Base-by-base conservation (phyloP, 1,139 yeast genomes). In the Diutina mesorugosa region DNA sequence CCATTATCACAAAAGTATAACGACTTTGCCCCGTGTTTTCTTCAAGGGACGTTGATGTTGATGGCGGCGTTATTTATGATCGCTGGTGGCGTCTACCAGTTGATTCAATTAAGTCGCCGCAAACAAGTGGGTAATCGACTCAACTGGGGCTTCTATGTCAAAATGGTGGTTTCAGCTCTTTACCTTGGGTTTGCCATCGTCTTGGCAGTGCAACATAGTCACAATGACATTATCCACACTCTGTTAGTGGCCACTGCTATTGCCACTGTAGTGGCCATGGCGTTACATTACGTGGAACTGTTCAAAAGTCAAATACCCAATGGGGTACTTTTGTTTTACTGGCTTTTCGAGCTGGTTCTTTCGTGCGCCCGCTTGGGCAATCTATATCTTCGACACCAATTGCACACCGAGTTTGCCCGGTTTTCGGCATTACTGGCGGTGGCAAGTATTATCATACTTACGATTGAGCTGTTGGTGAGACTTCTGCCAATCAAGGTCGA, bases 1-100 rank as follows among this genome's bases (percentile, higher is more conserved):
- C 89, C 95, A 0, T 68, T 87, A 9, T 72, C 87, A 77, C 56
- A 75, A 51, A 57, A 62, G 7, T 81, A 81, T 63, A 81, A 81
- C 55, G 95, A 87, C 64, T 78, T 90, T 58, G 83, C 97, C 0
- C 87, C 93, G 2, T 91, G 98, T 65, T 85, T 91, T 65, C 74
- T 86, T 50, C 89, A 87, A 63, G 97, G 96, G 46, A 72, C 78
- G 0, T 66, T 89, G 8, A 72, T 81, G 60, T 79, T 82, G 46
- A 56, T 75, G 1, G 69, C 84, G 0, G 81, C 86, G 3, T 26
- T 78, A 10, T 70, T 82, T 47, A 73, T 87, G 70, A 64, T 90
- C 3, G 51, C 81, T 0, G 70, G 78, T 52, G 95, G 95, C 1
- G 18, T 67, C 0, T 66, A 67, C 58, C 83, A 80, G 60, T 64